Percentiles rank a stretch among this genome's conserved stretches.
phyloP scores from a whole-genome alignment of 208 protist genomes.

The Crithidia mellificae region DNA sequence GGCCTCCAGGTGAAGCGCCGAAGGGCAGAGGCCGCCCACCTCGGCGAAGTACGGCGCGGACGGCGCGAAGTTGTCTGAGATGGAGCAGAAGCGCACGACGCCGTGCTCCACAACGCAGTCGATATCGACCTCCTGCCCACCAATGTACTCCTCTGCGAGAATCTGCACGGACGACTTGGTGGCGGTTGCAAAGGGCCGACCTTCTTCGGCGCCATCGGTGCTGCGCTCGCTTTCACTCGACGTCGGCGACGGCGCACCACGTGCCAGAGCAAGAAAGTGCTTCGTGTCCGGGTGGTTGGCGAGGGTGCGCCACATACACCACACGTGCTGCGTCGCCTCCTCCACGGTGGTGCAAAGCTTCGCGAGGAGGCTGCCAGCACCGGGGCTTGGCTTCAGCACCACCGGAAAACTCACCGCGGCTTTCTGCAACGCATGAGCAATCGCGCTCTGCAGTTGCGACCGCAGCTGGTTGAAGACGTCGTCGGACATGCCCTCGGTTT shows the following conservation, averaged over 20 bases:
- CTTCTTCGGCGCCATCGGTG: background rate
- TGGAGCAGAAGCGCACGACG: conserved; percentile 54
- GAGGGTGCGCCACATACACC: conserved; percentile 46
- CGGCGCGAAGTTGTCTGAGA: conserved; percentile 79
- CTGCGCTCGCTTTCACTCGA: background rate
- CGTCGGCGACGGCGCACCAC: background rate
- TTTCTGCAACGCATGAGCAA: background rate
- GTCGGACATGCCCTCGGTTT: background rate
- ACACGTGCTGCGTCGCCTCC: conserved; percentile 52
- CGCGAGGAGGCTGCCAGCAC: conserved; percentile 65
- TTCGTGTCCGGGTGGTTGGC: conserved; percentile 42
- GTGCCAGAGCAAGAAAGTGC: conserved; percentile 45
- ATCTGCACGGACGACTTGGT: conserved; percentile 25
- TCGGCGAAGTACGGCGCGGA: conserved; percentile 72
- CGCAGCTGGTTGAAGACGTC: conserved; percentile 5
- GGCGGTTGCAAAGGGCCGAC: background rate
- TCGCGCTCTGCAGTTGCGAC: background rate
- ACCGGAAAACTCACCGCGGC: conserved; percentile 46
- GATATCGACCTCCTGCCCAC: conserved; percentile 81
- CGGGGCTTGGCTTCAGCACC: conserved; percentile 79
- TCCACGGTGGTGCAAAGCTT: conserved; percentile 40
- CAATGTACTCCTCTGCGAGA: conserved; percentile 77
- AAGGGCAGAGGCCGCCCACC: conserved; percentile 66
- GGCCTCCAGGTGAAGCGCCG: conserved; percentile 18
- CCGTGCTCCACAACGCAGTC: conserved; percentile 76